Evolutionary conservation across 2,329 filamentous ascomycete species (phyloP), one percentile per base, ranked within the genome.

Genomic region (Lecanicillium sp.): DNA sequence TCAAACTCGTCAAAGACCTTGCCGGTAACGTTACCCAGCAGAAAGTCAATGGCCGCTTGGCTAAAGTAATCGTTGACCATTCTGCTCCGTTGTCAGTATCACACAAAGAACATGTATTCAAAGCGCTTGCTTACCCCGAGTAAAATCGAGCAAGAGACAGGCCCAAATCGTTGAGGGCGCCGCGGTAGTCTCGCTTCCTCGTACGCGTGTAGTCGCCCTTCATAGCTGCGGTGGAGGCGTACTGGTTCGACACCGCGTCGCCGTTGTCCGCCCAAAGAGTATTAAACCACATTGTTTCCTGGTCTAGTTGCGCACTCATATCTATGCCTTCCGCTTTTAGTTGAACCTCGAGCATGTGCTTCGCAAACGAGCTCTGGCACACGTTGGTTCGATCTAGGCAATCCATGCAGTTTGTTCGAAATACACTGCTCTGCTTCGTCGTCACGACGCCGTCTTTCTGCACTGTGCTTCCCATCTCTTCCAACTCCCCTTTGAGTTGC

Each of bases 341-440:
- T 54, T 96, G 87, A 22, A 72, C 58, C 48, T 96, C 87, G 3
- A 98, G 70, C 47, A 87, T 84, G 53, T 83, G 79, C 53, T 87
- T 85, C 5, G 78, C 92, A 56, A 89, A 89, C 0, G 88, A 92
- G 54, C 87, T 94, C 60, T 97, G 90, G 29, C 89, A 88, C 17
- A 98, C 89, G 49, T 97, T 97, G 2, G 92, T 98, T 17, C 92
- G 79, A 57, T 98, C 92, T 9, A 98, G 68, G 51, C 92, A 98
- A 55, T 98, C 92, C 92, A 98, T 97, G 60, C 92, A 98, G 55
- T 98, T 98, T 2, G 88, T 96, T 40, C 92, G 75, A n/a, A 97
- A 59, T 6, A 94, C 77, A 2, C 89, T 89, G 18, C 66, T 70
- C 56, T 96, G 89, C 33, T 56, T 65, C 4, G 55, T 49, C 13